Evolutionary conservation across 2,329 filamentous ascomycete genomes (phyloP).

Genomic region (Rugonectria rugulosa): DNA sequence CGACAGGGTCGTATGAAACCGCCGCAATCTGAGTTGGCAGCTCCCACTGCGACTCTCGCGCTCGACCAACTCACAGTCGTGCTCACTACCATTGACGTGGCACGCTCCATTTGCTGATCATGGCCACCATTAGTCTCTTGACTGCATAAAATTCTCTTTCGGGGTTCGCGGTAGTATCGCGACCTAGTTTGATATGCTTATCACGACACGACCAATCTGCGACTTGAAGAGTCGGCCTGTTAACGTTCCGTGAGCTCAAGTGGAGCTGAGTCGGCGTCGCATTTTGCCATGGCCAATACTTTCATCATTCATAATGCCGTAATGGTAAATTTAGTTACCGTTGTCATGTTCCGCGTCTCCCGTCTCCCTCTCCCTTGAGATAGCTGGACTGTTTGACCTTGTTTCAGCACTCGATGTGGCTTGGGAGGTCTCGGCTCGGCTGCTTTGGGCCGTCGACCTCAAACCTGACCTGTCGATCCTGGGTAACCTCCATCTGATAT

Average conservation of each 20-base stretch:
- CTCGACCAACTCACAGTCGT: conserved; percentile 3
- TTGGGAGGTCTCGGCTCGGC: background rate
- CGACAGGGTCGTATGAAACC: conserved; percentile 9
- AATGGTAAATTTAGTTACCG: background rate
- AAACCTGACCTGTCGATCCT: background rate
- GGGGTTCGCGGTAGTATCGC: conserved; percentile 3
- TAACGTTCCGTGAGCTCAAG: background rate
- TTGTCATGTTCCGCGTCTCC: background rate
- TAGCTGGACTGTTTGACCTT: background rate
- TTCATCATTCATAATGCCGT: background rate
- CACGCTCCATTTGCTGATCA: conserved; percentile 20
- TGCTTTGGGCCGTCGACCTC: background rate
- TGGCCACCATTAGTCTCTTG: background rate
- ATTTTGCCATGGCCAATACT: background rate
- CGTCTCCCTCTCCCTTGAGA: background rate
- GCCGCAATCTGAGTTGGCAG: conserved; percentile 15
- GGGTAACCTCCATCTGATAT: too few species aligned
- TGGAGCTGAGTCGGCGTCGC: background rate
- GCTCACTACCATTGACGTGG: conserved; percentile 14
- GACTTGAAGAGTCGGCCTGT: background rate
- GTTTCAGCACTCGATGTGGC: background rate
- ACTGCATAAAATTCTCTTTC: conserved; percentile 6
- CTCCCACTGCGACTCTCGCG: background rate
- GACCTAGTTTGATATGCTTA: background rate
- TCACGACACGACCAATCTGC: background rate